Percentiles rank a stretch among this genome's conserved stretches.
Conservation (phyloP, 2,329 filamentous ascomycete genomes). For the Phyllosticta citribraziliensis region DNA sequence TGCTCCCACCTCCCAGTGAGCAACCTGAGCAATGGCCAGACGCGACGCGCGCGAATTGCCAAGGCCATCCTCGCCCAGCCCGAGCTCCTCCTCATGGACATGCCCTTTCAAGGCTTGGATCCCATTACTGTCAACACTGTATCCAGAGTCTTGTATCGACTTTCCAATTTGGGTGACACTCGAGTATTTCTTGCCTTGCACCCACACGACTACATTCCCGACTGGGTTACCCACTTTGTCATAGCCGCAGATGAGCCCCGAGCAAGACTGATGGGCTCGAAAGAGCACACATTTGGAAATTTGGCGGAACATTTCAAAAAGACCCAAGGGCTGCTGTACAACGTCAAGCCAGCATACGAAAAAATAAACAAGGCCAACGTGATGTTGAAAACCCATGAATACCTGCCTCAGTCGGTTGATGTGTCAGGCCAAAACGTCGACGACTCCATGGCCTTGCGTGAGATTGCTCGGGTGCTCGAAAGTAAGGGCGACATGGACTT, state of each 20-base stretch:
- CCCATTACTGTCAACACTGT: slow-evolving; percentile 67
- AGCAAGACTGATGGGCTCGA: slow-evolving; percentile 56
- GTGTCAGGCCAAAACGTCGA: slow-evolving; percentile 21
- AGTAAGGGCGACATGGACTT: slow-evolving; percentile 2
- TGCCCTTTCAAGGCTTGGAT: slow-evolving; percentile 94
- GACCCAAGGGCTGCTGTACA: slow-evolving; percentile 24
- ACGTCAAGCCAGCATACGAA: not conserved
- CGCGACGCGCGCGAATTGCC: slow-evolving; percentile 75
- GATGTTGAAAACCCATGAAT: not conserved
- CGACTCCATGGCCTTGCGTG: slow-evolving; percentile 13
- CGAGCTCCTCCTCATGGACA: slow-evolving; percentile 76
- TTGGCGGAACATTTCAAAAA: slow-evolving; percentile 20
- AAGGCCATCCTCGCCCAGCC: slow-evolving; percentile 71
- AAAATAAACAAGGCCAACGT: not conserved
- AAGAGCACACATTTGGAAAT: slow-evolving; percentile 49
- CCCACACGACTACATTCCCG: slow-evolving; percentile 77
- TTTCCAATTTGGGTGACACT: slow-evolving; percentile 59
- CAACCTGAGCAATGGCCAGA: slow-evolving; percentile 91
- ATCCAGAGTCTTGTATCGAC: slow-evolving; percentile 56
- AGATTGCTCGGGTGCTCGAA: slow-evolving; percentile 1
- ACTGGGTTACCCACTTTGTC: slow-evolving; percentile 81
- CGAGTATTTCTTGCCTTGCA: slow-evolving; percentile 67
- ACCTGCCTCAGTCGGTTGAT: slow-evolving; percentile 21
- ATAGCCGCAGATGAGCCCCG: slow-evolving; percentile 60
- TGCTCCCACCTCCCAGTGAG: slow-evolving; percentile 74